Conservation (phyloP, 208 protist genomes). For the Leishmania lainsoni region DNA sequence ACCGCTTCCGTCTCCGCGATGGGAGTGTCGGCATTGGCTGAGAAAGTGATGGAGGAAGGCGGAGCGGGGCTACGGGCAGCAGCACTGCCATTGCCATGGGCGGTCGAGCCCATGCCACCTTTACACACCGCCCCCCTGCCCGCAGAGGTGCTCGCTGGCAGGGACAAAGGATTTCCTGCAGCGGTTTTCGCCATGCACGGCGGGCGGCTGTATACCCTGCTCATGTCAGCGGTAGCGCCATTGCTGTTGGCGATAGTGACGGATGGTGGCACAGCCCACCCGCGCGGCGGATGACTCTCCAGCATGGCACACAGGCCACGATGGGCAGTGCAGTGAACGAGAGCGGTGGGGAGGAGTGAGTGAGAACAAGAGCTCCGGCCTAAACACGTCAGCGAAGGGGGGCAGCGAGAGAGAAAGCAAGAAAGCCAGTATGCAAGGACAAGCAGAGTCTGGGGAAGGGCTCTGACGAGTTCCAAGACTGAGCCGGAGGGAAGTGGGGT, state of each 20-base stretch:
- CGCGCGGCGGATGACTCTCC: neutral
- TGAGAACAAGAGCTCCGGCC: neutral
- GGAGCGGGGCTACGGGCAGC: neutral
- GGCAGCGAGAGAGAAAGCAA: neutral
- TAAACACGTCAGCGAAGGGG: neutral
- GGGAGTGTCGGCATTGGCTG: neutral
- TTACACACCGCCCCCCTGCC: neutral
- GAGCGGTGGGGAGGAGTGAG: neutral
- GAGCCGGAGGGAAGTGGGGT: neutral
- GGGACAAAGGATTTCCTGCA: neutral
- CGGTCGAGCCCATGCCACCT: neutral
- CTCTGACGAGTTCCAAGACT: neutral
- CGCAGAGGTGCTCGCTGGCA: neutral
- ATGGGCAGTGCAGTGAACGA: too few relatives aligned
- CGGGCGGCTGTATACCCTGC: neutral
- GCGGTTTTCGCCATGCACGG: neutral
- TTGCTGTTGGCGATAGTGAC: neutral
- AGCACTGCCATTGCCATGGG: neutral
- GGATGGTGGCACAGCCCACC: neutral
- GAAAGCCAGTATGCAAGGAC: neutral
- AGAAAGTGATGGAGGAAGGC: neutral
- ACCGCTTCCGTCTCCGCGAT: neutral
- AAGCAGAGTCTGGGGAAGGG: neutral
- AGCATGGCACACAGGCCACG: neutral
- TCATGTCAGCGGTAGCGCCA: neutral